Conservation (phyloP, 2,329 filamentous ascomycete species). For the Monilinia fructicola region DNA sequence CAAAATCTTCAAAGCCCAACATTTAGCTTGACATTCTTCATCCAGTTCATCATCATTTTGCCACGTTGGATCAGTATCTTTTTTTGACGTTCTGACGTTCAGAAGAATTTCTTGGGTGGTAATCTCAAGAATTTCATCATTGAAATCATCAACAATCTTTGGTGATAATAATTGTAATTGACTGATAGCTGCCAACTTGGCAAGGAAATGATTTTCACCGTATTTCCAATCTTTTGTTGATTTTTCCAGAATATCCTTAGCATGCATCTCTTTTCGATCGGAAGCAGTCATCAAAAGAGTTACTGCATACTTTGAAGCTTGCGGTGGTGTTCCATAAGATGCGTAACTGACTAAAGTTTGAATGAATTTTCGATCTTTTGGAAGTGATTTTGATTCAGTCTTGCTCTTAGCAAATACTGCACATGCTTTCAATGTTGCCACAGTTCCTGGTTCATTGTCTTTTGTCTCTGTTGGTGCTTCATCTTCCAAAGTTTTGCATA, state of each 20-base stretch:
- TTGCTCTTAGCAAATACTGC: constrained; percentile 83
- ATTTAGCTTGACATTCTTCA: constrained; percentile 80
- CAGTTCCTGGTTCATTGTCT: constrained; percentile 69
- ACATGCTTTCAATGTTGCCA: constrained; percentile 91
- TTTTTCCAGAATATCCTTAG: constrained; percentile 77
- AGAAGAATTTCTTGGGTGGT: constrained; percentile 73
- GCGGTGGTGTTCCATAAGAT: constrained; percentile 74
- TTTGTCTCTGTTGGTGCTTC: constrained; percentile 71
- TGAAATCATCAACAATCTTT: constrained; percentile 68
- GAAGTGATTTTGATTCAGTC: constrained; percentile 76
- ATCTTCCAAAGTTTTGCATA: constrained; percentile 82
- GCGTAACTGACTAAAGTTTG: constrained; percentile 82
- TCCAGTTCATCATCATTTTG: constrained; percentile 67
- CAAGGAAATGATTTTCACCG: constrained; percentile 71
- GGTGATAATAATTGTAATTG: constrained; percentile 76
- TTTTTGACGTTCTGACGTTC: constrained; percentile 63
- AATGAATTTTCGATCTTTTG: constrained; percentile 75
- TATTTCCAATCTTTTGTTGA: constrained; percentile 74
- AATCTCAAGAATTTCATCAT: constrained; percentile 76
- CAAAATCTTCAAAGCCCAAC: constrained; percentile 78
- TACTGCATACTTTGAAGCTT: constrained; percentile 89
- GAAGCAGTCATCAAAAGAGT: constrained; percentile 76
- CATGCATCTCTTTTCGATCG: constrained; percentile 79
- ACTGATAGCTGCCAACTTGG: constrained; percentile 67
- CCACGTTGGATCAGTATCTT: constrained; percentile 61